A percentile compares a stretch with the other conserved stretches of the same genome.
These are phyloP conservation scores for Penicillium sp. DNA, from an alignment of 2,329 filamentous ascomycete species.

Conservation along the genomic window DNA sequence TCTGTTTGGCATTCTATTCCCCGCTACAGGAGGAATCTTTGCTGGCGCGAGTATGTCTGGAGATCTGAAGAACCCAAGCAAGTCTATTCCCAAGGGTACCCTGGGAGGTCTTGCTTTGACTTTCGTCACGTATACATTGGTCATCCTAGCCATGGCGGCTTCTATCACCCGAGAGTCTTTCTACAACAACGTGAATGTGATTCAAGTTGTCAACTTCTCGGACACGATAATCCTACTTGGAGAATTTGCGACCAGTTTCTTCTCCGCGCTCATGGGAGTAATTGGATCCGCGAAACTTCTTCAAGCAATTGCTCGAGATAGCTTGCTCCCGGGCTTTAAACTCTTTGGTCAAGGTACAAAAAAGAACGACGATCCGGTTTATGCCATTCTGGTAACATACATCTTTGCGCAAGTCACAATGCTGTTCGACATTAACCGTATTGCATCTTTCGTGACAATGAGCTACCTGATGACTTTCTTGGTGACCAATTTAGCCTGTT, in stretches of 20 bases:
- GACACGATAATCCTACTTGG: constrained; percentile 71
- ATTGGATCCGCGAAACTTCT: constrained; percentile 82
- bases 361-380: constrained; percentile 69
- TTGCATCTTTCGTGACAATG: constrained; percentile 87
- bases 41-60: constrained; percentile 87
- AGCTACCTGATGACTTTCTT: constrained; percentile 90
- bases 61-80: constrained; percentile 77
- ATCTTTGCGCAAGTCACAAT: constrained; percentile 73
- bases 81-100: constrained; percentile 80
- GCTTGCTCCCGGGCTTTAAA: constrained; percentile 70
- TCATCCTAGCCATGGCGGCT: constrained; percentile 74
- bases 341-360: constrained; percentile 72
- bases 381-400: constrained; percentile 75
- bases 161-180: constrained; percentile 73
- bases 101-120: constrained; percentile 74
- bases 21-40: constrained; percentile 62
- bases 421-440: constrained; percentile 80
- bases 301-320: constrained; percentile 77
- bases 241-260: constrained; percentile 78
- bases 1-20: constrained; percentile 82
- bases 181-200: constrained; percentile 71
- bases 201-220: constrained; percentile 76
- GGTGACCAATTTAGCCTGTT: constrained; percentile 83
- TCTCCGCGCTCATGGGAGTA: constrained; percentile 83
- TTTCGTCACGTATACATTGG: constrained; percentile 70